Evolutionary conservation across 352 stramenopile genomes (phyloP), one percentile per base, ranked within the genome.

Genomic region (Phytophthora cactorum): DNA sequence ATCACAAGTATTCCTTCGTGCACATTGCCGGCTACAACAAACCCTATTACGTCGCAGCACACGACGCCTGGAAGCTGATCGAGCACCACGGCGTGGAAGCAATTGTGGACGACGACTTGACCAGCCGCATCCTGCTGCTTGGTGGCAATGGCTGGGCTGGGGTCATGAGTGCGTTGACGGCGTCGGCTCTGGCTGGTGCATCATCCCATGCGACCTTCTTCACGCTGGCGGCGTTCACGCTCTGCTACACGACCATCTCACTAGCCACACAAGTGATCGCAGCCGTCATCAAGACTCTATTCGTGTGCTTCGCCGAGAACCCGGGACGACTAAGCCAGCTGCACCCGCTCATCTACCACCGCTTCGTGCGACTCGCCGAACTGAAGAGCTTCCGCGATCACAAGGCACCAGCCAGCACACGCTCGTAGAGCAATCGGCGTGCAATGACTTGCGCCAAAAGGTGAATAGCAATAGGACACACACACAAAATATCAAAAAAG

Each of bases 291-390:
- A 95, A 96, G 77, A 95, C 88, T 27, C 67, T 96, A 17, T 96
- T 93, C 62, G 84, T 96, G 41, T 96, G 88, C 75, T 96, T 96
- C 55, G 86, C 88, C 3, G 84, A 95, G 72, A 90, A 91, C 58
- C 88, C 88, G 22, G 78, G 67, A 22, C 84, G 85, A 11, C 67
- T 96, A 41, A 94, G 82, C 47, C 84, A 94, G 71, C 71, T 95
- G 25, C 84, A 96, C 57, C 86, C 88, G 51, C 78, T 96, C 29
- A 95, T 96, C 63, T 96, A 96, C 73, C 88, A 96, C 67, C 84
- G 86, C 38, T 93, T 93, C 59, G 82, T 92, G 53, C 83, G 88
- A 9, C 82, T 96, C 11, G 77, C 88, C 3, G 88, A 96, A 61
- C 78, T 96, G 69, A 88, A 95, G 70, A 94, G 81, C 70, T 95